phyloP scores from a whole-genome alignment of 371 early-diverging fungal genomes.

The Phascolomyces articulosus region DNA sequence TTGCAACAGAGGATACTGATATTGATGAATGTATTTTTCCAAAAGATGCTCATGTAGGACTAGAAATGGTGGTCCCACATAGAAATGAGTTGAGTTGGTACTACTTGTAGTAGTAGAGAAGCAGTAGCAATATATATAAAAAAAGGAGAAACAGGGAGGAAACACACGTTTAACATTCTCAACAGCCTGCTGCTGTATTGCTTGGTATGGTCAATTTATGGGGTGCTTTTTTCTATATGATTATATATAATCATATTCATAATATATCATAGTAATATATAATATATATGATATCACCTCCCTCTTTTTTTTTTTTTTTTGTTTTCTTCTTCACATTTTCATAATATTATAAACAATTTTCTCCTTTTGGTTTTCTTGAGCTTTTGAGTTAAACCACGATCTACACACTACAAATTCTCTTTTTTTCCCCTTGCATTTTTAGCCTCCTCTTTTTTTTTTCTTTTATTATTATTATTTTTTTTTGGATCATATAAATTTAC shows the following conservation, averaged over 20 bases:
- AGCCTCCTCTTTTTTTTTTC: conserved; percentile 15
- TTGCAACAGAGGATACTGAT: no score
- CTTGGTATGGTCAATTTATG: conserved; percentile 3
- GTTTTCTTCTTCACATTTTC: background rate
- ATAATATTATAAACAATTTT: no score
- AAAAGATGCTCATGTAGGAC: no score
- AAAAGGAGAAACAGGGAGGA: background rate
- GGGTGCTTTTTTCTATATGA: background rate
- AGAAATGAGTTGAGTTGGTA: no score
- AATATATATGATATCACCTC: background rate
- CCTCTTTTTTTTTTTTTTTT: background rate
- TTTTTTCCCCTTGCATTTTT: conserved; percentile 14
- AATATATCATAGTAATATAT: no score
- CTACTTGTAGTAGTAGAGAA: no score
- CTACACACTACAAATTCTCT: background rate
- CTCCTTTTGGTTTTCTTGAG: conserved; percentile 4
- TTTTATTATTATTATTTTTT: conserved; percentile 8
- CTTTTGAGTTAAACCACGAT: background rate
- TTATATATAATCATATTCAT: background rate
- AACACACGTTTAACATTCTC: conserved; percentile 1
- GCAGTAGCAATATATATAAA: background rate
- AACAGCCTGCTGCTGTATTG: conserved; percentile 1
- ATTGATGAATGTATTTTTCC: no score
- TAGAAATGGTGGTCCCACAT: no score
- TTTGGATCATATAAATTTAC: conserved; percentile 6